A percentile compares a stretch with the other conserved stretches of the same genome.
These are phyloP conservation scores for Mimosa pudica DNA, from an alignment of 306 rosid species.

Conservation along the genomic window DNA sequence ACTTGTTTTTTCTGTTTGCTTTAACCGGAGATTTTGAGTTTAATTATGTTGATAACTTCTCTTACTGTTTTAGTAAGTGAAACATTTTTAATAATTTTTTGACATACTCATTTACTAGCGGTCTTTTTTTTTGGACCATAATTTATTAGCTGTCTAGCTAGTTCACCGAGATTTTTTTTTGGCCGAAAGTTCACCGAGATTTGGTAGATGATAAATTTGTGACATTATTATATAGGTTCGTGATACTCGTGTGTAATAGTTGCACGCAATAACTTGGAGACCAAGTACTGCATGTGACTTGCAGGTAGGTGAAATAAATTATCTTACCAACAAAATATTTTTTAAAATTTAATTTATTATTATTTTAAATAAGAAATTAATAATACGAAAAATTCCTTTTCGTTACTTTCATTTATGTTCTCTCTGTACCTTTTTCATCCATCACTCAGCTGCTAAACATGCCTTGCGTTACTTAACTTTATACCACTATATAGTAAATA, in stretches of 20 bases:
- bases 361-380: no score
- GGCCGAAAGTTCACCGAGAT: background rate
- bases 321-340: background rate
- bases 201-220: background rate
- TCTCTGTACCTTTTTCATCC: background rate
- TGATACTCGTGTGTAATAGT: constrained; percentile 20
- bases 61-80: background rate
- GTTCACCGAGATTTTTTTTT: no score
- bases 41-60: background rate
- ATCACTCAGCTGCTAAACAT: background rate
- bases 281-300: constrained; percentile 2
- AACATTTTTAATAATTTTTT: background rate
- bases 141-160: no score
- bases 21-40: background rate
- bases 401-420: no score
- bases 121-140: no score
- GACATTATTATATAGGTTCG: background rate
- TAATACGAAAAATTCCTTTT: no score
- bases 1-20: background rate
- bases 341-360: background rate
- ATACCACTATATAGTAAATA: background rate
- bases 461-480: background rate
- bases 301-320: background rate
- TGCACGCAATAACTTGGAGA: background rate
- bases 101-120: no score